Evolutionary conservation across 768 basidiomycete species (phyloP).

Genomic region (Hygrocybe coccinea): DNA sequence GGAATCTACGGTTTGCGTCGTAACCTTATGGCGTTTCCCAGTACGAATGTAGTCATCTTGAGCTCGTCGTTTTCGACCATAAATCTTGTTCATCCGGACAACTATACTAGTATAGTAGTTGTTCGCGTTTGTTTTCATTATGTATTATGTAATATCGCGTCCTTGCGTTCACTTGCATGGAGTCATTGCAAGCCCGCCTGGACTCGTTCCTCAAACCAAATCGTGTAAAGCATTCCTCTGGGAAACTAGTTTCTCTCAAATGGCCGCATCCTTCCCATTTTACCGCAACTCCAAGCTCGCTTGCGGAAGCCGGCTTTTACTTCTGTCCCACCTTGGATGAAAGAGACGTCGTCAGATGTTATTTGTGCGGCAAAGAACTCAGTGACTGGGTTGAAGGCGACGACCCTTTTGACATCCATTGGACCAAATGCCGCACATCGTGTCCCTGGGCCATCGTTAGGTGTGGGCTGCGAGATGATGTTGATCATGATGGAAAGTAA

Average conservation of each 20-base stretch:
- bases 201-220: constrained; percentile 65
- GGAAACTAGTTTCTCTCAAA: constrained; percentile 46
- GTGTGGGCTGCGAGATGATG: constrained; percentile 60
- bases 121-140: no score
- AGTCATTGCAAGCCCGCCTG: constrained; percentile 52
- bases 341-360: constrained; percentile 77
- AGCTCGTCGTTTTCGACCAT: constrained; percentile 8
- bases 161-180: constrained; percentile 33
- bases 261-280: constrained; percentile 74
- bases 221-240: constrained; percentile 44
- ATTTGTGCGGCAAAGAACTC: constrained; percentile 75
- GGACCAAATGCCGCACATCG: constrained; percentile 52
- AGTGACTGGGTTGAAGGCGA: constrained; percentile 82
- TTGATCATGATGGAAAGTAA: constrained; percentile 54
- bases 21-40: no score
- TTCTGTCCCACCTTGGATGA: constrained; percentile 65
- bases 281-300: constrained; percentile 62
- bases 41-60: no score
- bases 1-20: no score
- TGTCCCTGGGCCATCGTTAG: constrained; percentile 82
- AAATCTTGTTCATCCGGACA: not conserved
- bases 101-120: no score
- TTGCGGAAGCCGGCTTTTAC: constrained; percentile 90
- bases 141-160: no score
- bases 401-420: constrained; percentile 84